Conservation (phyloP, 805 yeast species). For the Starmera pachycereana region DNA sequence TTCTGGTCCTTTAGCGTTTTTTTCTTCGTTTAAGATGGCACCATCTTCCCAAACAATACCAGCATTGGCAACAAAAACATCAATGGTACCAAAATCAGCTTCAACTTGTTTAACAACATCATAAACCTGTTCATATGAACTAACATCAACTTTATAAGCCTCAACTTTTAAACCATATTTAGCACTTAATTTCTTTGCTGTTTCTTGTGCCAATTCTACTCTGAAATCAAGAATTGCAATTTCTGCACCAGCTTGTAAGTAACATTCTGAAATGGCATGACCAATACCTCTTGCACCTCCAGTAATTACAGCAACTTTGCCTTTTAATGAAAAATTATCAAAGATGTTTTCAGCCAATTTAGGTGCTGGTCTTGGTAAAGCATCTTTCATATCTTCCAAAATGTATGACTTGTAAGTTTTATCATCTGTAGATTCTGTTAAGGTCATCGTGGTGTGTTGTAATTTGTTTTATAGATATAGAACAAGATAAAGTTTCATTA, state of each 20-base stretch:
- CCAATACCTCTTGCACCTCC: slow-evolving; percentile 86
- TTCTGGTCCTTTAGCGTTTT: slow-evolving; percentile 23
- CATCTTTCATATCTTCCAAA: slow-evolving; percentile 16
- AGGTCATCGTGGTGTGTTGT: slow-evolving; percentile 1
- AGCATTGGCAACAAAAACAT: slow-evolving; percentile 82
- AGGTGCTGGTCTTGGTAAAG: slow-evolving; percentile 47
- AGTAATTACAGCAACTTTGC: slow-evolving; percentile 76
- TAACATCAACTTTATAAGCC: slow-evolving; percentile 34
- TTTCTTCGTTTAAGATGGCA: slow-evolving; percentile 33
- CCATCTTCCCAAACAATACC: slow-evolving; percentile 79
- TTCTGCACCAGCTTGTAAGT: slow-evolving; percentile 81
- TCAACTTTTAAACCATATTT: slow-evolving; percentile 50
- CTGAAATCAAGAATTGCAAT: slow-evolving; percentile 36
- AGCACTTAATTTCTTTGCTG: slow-evolving; percentile 43
- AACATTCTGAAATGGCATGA: slow-evolving; percentile 70
- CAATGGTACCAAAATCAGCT: slow-evolving; percentile 64
- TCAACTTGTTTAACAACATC: slow-evolving; percentile 27
- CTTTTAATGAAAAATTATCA: slow-evolving; percentile 69
- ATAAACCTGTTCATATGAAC: slow-evolving; percentile 18
- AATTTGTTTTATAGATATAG: too few relatives aligned
- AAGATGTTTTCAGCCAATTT: slow-evolving; percentile 39
- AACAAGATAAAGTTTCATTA: too few relatives aligned
- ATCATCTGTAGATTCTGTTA: not conserved
- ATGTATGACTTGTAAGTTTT: slow-evolving; percentile 12
- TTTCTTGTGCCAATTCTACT: slow-evolving; percentile 35